Evolutionary conservation across 2,329 filamentous ascomycete genomes (phyloP), one percentile per base, ranked within the genome.

Genomic region (Drechslera avenae): DNA sequence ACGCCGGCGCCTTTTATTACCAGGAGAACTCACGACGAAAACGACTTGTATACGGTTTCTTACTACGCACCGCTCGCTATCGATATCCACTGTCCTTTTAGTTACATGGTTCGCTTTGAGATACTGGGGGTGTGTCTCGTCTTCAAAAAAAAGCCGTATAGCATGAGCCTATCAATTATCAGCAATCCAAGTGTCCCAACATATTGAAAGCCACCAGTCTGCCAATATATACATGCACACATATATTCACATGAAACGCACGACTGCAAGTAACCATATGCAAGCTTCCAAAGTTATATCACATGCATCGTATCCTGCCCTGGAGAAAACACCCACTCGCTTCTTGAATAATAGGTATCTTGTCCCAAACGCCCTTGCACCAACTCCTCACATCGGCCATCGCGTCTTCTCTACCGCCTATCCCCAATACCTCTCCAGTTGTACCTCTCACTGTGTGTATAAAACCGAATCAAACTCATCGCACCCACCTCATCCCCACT

Each of bases 391-490:
- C n/a, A n/a, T n/a, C n/a, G n/a, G n/a, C n/a, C 9, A 12, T 32
- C 30, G 30, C 10, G 9, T 14, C 10, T 34, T 31, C 17, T 30
- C 19, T 31, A 30, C 32, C 23, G 18, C 32, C 46, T 18, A 10
- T 23, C 21, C 36, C 10, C 18, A 35, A 37, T 45, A 42, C n/a
- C 13, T 26, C 5, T 49, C 45, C 50, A 48, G n/a, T 37, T 54
- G 46, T 63, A 86, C 54, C 73, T 68, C 70, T 83, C 77, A 41
- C 82, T 79, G 59, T 78, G 75, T 30, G 84, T 87, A 79, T 88
- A 92, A 63, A 85, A 87, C 74, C 88, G 82, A 35, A 92, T 88
- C 67, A 94, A 75, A 54, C 81, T 80, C 64, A 87, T 79, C 13
- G 89, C 86, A 0, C 84, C 90, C 12, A 91, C 69, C 17, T 74